Conservation (phyloP, 2,329 filamentous ascomycete species). For the Akanthomyces uredinophilus region DNA sequence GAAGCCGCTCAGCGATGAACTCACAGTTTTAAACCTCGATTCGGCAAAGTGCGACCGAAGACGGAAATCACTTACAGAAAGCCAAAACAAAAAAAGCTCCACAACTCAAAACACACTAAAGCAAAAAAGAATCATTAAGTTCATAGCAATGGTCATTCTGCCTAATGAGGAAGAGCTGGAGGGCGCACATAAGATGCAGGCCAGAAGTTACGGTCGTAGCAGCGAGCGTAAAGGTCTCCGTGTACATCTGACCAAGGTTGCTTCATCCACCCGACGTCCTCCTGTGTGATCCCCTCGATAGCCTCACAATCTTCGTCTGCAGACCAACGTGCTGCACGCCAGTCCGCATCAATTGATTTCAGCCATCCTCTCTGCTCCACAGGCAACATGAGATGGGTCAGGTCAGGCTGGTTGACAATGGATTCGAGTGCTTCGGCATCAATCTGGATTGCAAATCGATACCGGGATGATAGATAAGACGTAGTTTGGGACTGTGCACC, state of each 20-base stretch:
- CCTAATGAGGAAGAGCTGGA: conserved; percentile 1
- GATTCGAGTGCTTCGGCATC: background rate
- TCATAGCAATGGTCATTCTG: conserved; percentile 1
- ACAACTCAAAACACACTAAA: background rate
- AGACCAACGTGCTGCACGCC: conserved; percentile 3
- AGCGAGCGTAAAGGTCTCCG: conserved; percentile 1
- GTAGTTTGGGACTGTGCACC: background rate
- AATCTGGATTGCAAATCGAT: conserved; percentile 10
- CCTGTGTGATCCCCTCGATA: conserved; percentile 4
- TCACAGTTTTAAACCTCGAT: no score
- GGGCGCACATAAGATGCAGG: conserved; percentile 1
- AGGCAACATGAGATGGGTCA: conserved; percentile 8
- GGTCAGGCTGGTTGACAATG: conserved; percentile 6
- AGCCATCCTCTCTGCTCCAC: conserved; percentile 7
- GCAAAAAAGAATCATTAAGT: background rate
- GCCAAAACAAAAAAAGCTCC: background rate
- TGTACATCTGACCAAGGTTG: conserved; percentile 2
- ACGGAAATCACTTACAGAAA: background rate
- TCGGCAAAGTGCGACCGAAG: no score
- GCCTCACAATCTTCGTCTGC: background rate
- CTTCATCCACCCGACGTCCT: conserved; percentile 10
- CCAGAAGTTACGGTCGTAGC: conserved; percentile 7
- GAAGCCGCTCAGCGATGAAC: no score
- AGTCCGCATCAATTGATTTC: conserved; percentile 1
- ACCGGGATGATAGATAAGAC: conserved; percentile 4